Evolutionary conservation across 2,329 filamentous ascomycete species (phyloP), one percentile per base, ranked within the genome.

Genomic region (Corniculantispora saksenae): DNA sequence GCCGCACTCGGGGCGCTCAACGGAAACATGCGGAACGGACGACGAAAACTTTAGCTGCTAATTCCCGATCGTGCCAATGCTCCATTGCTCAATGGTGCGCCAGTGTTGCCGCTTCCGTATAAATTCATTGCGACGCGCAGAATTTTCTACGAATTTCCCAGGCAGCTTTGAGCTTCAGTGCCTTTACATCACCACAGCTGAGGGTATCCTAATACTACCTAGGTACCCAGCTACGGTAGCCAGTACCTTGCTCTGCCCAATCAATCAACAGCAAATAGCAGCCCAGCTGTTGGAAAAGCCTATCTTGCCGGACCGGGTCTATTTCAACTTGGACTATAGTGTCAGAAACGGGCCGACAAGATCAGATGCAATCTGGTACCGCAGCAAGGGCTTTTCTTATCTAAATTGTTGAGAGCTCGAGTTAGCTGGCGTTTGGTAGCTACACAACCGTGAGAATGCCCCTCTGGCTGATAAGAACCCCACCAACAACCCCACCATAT

Each of bases 11-110:
- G 38, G 45, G 10, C 29, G 25, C 43, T 59, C 62, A n/a, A 64
- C 62, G 62, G 62, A 59, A 64, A 64, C 62, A 64, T 64, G 62
- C 62, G 62, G 62, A 64, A 64, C 55, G 23, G 21, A 29, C 23
- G 7, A 63, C 54, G 55, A 53, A 53, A 64, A 64, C 32, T 23
- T 64, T 64, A 53, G 62, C 55, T 59, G 45, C 45, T 58, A 27
- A 32, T 32, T 5, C 27, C 61, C n/a, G 53, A 50, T 29, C 38
- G 29, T 63, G 40, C 21, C 25, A 45, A 40, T 56, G 29, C 35
- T 12, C n/a, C 32, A 32, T 6, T 32, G 32, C 32, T 32, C 32
- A 32, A 32, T 32, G 9, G 6, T 40, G 40, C 51, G 15, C 21
- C 15, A 55, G 17, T 29, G 29, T 6, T 23, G 10, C 32, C 10